Evolutionary conservation across 257 asterid species (phyloP).

Genomic region (Fraxinus anomala): DNA sequence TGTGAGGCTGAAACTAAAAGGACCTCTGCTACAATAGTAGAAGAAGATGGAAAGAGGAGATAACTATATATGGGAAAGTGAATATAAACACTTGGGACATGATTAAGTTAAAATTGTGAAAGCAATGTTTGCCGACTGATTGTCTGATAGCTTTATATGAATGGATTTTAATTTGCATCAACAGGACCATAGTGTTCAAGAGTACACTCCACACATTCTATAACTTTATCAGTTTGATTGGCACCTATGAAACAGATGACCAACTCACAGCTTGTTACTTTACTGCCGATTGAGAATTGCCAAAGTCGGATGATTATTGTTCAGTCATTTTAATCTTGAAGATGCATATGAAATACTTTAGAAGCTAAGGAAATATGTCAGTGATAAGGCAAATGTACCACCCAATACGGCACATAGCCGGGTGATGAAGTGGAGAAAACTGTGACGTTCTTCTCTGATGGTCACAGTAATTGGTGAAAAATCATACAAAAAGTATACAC

Average conservation of each 20-base stretch:
- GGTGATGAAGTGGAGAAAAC: constrained; percentile 94
- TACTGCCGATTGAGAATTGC: neutral
- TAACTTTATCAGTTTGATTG: neutral
- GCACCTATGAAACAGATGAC: neutral
- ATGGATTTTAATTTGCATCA: neutral
- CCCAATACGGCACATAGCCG: constrained; percentile 98
- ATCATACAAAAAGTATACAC: constrained; percentile 54
- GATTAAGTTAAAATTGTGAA: too few species aligned
- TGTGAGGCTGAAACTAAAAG: too few species aligned
- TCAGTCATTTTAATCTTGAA: neutral
- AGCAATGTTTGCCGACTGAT: too few species aligned
- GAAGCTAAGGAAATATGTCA: neutral
- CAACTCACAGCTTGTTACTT: neutral
- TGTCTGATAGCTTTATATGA: neutral
- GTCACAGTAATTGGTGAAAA: constrained; percentile 97
- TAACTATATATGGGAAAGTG: too few species aligned
- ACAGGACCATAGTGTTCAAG: neutral
- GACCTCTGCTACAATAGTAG: too few species aligned
- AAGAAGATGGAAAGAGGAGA: too few species aligned
- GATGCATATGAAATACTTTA: neutral
- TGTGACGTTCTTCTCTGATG: constrained; percentile 94
- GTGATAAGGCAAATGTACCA: constrained; percentile 75
- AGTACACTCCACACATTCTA: neutral
- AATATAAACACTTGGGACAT: too few species aligned
- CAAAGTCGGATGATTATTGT: neutral